These are phyloP conservation scores for Talaromyces adpressus DNA, from an alignment of 495 filamentous ascomycete genomes.

Conservation along the genomic window DNA sequence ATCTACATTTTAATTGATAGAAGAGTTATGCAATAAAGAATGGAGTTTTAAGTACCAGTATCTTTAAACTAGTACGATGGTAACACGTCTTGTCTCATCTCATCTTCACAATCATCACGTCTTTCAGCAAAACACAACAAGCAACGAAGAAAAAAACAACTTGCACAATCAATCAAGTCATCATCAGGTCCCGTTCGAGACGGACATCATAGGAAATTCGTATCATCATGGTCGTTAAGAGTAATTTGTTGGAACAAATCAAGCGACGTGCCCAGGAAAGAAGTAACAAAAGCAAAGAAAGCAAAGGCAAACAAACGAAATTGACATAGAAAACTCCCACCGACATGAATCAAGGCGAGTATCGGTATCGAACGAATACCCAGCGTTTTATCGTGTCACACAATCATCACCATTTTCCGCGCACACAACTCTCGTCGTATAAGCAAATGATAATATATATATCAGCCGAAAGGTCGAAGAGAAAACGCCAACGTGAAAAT, in stretches of 20 bases:
- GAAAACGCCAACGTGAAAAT: conserved; percentile 5
- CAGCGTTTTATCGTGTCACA: neutral
- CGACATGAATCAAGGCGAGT: neutral
- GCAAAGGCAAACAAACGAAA: conserved; percentile 17
- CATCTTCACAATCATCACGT: conserved; percentile 5
- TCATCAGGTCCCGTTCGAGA: neutral
- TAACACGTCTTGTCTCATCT: conserved; percentile 5
- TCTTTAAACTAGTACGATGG: conserved; percentile 11
- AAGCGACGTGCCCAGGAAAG: conserved; percentile 13
- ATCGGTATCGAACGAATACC: neutral
- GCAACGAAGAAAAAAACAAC: neutral
- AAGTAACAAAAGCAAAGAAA: conserved; percentile 17
- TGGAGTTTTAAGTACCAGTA: conserved; percentile 4
- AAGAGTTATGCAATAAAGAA: neutral
- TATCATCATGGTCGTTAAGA: conserved; percentile 42
- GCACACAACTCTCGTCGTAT: neutral
- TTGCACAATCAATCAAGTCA: conserved; percentile 11
- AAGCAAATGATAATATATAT: neutral
- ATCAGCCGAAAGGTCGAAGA: neutral
- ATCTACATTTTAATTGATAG: neutral
- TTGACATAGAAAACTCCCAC: neutral
- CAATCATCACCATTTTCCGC: neutral
- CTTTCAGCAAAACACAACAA: neutral
- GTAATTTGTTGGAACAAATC: conserved; percentile 14
- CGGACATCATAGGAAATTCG: conserved; percentile 33